Evolutionary conservation across 345 rosid species (phyloP).

Genomic region (Crucihimalaya himalaica): DNA sequence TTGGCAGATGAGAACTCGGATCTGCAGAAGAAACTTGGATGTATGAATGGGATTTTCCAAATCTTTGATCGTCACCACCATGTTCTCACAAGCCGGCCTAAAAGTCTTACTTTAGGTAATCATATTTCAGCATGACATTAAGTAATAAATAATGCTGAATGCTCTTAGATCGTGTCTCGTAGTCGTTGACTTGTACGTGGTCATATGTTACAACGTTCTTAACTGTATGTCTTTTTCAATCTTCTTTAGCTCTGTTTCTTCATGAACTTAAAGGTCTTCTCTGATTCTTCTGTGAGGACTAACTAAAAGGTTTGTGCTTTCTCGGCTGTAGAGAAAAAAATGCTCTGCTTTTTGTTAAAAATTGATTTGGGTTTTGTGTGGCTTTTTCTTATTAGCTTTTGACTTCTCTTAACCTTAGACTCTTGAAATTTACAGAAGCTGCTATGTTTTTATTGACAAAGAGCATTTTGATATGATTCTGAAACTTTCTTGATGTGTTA

Average conservation of each 20-base stretch:
- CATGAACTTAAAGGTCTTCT: constrained; percentile 14
- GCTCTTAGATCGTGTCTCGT: constrained; percentile 33
- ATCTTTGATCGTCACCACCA: constrained; percentile 77
- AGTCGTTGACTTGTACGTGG: constrained; percentile 37
- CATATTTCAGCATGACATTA: neutral
- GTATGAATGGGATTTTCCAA: constrained; percentile 92
- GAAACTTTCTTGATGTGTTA: constrained; percentile 16
- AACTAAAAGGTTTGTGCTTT: constrained; percentile 22
- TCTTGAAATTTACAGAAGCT: constrained; percentile 2
- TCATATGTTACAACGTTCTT: constrained; percentile 5
- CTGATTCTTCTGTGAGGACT: constrained; percentile 14
- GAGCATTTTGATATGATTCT: neutral
- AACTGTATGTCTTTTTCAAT: constrained; percentile 18
- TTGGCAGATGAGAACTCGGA: constrained; percentile 92
- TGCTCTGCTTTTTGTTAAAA: constrained; percentile 8
- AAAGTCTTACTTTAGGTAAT: constrained; percentile 69
- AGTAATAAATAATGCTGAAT: neutral
- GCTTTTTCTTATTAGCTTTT: constrained; percentile 5
- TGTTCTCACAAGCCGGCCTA: constrained; percentile 53
- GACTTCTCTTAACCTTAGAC: constrained; percentile 13
- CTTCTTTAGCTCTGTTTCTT: constrained; percentile 27
- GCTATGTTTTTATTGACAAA: neutral
- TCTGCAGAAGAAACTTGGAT: constrained; percentile 88
- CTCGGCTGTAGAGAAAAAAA: neutral
- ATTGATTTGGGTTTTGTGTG: constrained; percentile 3